Base-by-base conservation (phyloP, 805 yeast species). In the Starmerella kuoi region DNA sequence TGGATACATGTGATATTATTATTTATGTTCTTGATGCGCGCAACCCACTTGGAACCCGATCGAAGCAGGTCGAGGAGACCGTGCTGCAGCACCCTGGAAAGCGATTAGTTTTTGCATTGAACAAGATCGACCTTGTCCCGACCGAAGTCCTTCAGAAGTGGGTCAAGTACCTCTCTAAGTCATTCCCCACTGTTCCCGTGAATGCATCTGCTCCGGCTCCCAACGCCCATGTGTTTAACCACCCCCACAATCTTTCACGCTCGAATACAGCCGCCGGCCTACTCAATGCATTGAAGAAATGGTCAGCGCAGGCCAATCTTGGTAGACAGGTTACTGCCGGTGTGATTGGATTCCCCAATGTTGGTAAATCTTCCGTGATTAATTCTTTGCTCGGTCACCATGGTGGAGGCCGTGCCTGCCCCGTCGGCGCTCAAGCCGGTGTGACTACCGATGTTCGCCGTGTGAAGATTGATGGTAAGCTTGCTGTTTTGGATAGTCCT, bases 401-500 rank as follows among this genome's bases (percentile, higher is more conserved):
- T 60, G 39, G 41, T 25, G 36, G 70, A 42, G 67, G 75, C 34
- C 75, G 73, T 54, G 88, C 87, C 11, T 91, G 97, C 60, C 96
- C 98, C 14, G 93, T 82, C 25, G 98, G 98, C 38, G 93, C 93
- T 58, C 91, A 82, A 65, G 96, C 98, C 2, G 98, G 98, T 60
- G 91, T 91, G 36, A 88, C 98, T 24, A 87, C 95, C 1, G 68
- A 88, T 3, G 66, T 91, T 60, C 76, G 96, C 64, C 93, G 86
- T 61, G 86, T 88, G 45, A 91, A 88, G 65, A 72, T 88, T 47
- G 98, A 88, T 62, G 80, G 77, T 58, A 86, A 86, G 61, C 72
- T 88, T 54, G 84, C 81, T 62, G 71, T 88, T 50, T 69, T 88
- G 57, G 98, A 88, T 63, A 84, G 95, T 41, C 98, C 98, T 40